Evolutionary conservation across 768 basidiomycete genomes (phyloP), one percentile per base, ranked within the genome.

Genomic region (Favolaschia claudopus): DNA sequence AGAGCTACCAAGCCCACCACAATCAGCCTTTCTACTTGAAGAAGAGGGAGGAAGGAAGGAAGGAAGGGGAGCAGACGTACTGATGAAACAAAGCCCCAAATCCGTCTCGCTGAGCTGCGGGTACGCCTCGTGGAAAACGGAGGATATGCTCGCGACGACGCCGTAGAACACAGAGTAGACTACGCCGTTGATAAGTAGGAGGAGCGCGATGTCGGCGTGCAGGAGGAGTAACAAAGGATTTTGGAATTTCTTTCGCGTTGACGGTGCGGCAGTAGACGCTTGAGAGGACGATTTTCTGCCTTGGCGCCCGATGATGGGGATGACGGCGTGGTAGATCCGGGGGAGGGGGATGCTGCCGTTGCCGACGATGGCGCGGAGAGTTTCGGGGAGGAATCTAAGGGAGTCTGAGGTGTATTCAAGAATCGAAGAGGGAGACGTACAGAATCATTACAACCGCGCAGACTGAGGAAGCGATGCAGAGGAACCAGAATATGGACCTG

Each of bases 21-120:
- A 20, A 14, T 19, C 19, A 10, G 17, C 17, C 22, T 42, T 27
- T 44, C 25, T 27, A 31, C 15, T 7, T 25, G 4, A 24, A 9
- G 1, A 29, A 5, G 14, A 4, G 8, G 10, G 8, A 29, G 7
- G 1, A 29, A 5, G 14, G 4, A 9, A 10, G 8, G 25, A 19
- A 25, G 14, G 6, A 8, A 14, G 5, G 4, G 15, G 19, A 20
- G 19, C 5, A 36, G n/a, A 53, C 55, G 32, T 12, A 64, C 58
- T 29, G 10, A 95, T 75, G 75, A 88, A 96, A 69, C 90, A 93
- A 5, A 95, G 73, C 3, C 93, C 93, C 29, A 91, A 81, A 22
- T 85, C 80, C 2, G 86, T 85, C 58, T 91, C 84, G 58, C 72
- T 81, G n/a, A 92, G 77, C 58, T 75, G 82, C 0, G 85, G 81